Percentiles rank a stretch among this genome's conserved stretches.
phyloP scores from a whole-genome alignment of 805 yeast genomes.

The Metschnikowia baotianmanensis region DNA sequence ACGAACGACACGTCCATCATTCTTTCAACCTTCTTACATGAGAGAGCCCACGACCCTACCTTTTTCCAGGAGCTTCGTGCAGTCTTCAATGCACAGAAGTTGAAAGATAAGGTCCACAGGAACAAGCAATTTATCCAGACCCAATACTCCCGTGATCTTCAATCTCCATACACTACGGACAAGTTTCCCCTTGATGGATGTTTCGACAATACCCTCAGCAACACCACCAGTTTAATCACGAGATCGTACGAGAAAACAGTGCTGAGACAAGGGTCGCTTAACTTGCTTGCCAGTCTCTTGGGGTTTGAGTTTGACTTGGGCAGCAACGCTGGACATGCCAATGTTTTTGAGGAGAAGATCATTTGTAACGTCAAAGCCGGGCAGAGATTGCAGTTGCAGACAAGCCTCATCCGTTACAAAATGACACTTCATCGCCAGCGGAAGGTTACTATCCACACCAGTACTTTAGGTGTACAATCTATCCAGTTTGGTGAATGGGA shows the following conservation, averaged over 20 bases:
- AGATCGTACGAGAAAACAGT: conserved; percentile 4
- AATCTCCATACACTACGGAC: background rate
- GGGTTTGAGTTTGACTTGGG: conserved; percentile 2
- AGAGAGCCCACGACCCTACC: background rate
- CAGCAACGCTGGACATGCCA: background rate
- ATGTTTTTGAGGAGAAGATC: conserved; percentile 12
- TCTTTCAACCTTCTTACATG: background rate
- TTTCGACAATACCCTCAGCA: conserved; percentile 14
- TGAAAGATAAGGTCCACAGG: conserved; percentile 1
- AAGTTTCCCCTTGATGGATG: conserved; percentile 14
- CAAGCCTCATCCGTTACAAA: conserved; percentile 3
- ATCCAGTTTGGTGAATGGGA: conserved; percentile 7
- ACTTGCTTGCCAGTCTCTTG: background rate
- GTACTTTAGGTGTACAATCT: background rate
- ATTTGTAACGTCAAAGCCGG: conserved; percentile 16
- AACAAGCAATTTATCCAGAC: conserved; percentile 8
- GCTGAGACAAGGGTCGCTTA: conserved; percentile 1
- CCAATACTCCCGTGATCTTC: background rate
- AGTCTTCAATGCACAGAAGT: conserved; percentile 1
- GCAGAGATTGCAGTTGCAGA: conserved; percentile 14
- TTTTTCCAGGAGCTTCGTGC: conserved; percentile 3
- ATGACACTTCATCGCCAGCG: conserved; percentile 6
- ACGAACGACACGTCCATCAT: conserved; percentile 10
- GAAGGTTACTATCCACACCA: background rate
- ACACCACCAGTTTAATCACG: conserved; percentile 13